Percentiles rank a stretch among this genome's conserved stretches.
Evolutionary conservation across 2,329 filamentous ascomycete genomes (phyloP).

Genomic region (Ascochyta fabae): DNA sequence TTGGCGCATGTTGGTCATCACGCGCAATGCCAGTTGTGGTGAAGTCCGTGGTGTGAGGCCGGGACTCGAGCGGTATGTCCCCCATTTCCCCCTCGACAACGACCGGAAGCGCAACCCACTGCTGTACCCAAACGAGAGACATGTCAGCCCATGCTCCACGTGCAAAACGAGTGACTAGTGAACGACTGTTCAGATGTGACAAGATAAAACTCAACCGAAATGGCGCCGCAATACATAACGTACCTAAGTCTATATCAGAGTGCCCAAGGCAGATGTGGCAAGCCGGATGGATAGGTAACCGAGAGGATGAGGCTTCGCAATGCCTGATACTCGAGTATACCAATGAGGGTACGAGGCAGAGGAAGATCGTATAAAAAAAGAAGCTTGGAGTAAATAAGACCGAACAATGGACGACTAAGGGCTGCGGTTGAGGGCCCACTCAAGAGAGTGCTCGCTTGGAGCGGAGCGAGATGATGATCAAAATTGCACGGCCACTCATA

Average conservation of each 20-base stretch:
- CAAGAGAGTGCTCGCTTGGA: constrained; percentile 46
- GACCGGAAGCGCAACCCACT: constrained; percentile 52
- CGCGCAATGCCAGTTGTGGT: constrained; percentile 37
- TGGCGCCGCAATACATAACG: constrained; percentile 31
- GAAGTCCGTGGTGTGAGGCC: constrained; percentile 40
- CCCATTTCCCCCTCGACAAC: constrained; percentile 50
- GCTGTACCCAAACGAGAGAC: constrained; percentile 51
- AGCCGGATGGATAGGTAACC: constrained; percentile 39
- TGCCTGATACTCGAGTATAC: constrained; percentile 33
- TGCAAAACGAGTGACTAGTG: constrained; percentile 24
- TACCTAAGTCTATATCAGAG: constrained; percentile 47
- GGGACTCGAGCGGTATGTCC: constrained; percentile 44
- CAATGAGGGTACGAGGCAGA: constrained; percentile 41
- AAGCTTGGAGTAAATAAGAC: constrained; percentile 36
- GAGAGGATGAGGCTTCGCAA: constrained; percentile 34
- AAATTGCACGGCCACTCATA: constrained; percentile 45
- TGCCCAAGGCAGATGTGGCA: constrained; percentile 37
- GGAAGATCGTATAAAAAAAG: constrained; percentile 47
- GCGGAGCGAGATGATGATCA: constrained; percentile 47
- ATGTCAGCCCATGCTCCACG: constrained; percentile 50
- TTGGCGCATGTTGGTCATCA: constrained; percentile 29
- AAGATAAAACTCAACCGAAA: constrained; percentile 12
- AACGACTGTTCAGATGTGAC: constrained; percentile 27
- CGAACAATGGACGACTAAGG: constrained; percentile 45
- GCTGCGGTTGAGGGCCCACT: constrained; percentile 36